A percentile compares a stretch with the other conserved stretches of the same genome.
These are phyloP conservation scores for Trifolium pratense DNA, from an alignment of 306 rosid species.

Conservation along the genomic window DNA sequence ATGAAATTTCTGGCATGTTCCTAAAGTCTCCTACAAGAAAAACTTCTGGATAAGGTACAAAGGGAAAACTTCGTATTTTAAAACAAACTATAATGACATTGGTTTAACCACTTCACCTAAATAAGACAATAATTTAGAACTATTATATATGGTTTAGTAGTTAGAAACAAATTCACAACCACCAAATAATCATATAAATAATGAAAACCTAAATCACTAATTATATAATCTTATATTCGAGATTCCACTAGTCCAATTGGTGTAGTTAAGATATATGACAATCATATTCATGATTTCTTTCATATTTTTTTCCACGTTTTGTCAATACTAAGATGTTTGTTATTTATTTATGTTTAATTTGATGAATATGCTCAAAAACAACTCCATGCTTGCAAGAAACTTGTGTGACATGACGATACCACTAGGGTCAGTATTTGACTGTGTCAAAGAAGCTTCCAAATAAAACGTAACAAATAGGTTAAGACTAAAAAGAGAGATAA, in stretches of 20 bases:
- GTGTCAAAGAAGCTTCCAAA: constrained; percentile 37
- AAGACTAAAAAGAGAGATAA: background rate
- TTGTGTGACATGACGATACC: constrained; percentile 25
- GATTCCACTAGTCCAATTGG: constrained; percentile 23
- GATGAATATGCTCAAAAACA: constrained; percentile 26
- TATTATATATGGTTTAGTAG: constrained; percentile 37
- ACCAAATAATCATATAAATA: constrained; percentile 35
- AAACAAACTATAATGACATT: constrained; percentile 21
- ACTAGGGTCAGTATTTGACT: constrained; percentile 9
- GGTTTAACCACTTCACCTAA: constrained; percentile 48
- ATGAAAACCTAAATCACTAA: constrained; percentile 28
- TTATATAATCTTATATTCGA: constrained; percentile 10
- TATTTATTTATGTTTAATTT: constrained; percentile 10
- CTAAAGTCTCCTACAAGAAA: constrained; percentile 8
- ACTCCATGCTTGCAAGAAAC: background rate
- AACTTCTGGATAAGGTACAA: background rate
- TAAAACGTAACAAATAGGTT: background rate
- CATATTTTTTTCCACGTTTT: background rate
- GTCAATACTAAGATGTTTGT: background rate
- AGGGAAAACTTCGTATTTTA: background rate
- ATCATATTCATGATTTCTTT: constrained; percentile 36
- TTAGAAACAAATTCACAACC: constrained; percentile 20
- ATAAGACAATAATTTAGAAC: constrained; percentile 28
- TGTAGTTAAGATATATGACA: constrained; percentile 49
- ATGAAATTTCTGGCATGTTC: too few species aligned